A percentile compares a stretch with the other conserved stretches of the same genome.
Conservation (phyloP, 768 basidiomycete species). For the Sporobolomyces pararoseus region DNA sequence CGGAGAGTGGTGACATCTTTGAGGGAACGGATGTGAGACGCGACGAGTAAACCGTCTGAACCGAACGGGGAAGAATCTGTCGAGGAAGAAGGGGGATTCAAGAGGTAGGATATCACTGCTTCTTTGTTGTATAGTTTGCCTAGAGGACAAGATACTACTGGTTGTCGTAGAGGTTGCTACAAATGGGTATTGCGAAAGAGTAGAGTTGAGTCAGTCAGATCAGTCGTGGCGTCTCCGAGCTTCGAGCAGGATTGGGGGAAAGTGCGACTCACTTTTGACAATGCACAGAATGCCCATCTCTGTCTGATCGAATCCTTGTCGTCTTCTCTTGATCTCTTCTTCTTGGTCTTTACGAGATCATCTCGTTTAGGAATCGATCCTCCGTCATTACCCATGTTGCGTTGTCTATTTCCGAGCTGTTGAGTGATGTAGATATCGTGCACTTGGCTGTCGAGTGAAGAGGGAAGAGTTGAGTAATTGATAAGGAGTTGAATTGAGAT, state of each 20-base stretch:
- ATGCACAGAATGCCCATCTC: conserved; percentile 87
- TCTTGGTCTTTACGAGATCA: conserved; percentile 51
- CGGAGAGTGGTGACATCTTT: conserved; percentile 87
- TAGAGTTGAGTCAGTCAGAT: too few relatives aligned
- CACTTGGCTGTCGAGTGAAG: too few relatives aligned
- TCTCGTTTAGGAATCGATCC: conserved; percentile 51
- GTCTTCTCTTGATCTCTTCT: conserved; percentile 78
- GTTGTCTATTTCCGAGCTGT: background rate
- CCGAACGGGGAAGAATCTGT: conserved; percentile 40
- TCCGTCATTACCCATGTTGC: conserved; percentile 46
- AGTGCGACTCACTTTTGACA: conserved; percentile 72
- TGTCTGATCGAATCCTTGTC: conserved; percentile 65
- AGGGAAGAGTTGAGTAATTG: background rate
- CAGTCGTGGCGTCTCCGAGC: background rate
- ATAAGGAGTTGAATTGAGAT: background rate
- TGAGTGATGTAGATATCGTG: too few relatives aligned
- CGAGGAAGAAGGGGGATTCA: conserved; percentile 74
- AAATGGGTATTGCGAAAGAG: conserved; percentile 5
- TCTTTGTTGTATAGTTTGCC: conserved; percentile 98
- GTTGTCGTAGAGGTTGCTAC: conserved; percentile 82
- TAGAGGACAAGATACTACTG: conserved; percentile 82
- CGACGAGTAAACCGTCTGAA: conserved; percentile 78
- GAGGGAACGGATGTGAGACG: conserved; percentile 81
- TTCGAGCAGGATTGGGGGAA: conserved; percentile 4
- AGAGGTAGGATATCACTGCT: conserved; percentile 79